Evolutionary conservation across 2,329 filamentous ascomycete genomes (phyloP).

Genomic region (Trichoderma brevicompactum): DNA sequence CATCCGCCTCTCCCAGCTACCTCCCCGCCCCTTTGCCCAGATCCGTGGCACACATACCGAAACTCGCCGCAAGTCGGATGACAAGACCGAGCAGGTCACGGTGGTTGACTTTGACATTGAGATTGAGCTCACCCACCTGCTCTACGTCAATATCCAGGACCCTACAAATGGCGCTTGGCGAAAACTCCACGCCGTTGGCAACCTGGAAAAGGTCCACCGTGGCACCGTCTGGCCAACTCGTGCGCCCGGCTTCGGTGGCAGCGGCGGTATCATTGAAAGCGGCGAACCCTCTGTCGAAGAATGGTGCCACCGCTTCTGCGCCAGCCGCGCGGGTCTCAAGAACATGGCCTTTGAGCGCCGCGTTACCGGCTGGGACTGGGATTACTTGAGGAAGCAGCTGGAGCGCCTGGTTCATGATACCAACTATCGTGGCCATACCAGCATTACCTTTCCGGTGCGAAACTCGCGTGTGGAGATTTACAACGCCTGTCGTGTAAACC

Average conservation of each 20-base stretch:
- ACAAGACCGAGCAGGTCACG: conserved; percentile 50
- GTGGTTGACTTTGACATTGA: conserved; percentile 64
- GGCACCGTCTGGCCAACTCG: conserved; percentile 62
- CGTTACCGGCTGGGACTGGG: conserved; percentile 65
- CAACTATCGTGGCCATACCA: conserved; percentile 67
- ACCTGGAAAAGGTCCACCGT: conserved; percentile 65
- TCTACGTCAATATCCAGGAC: conserved; percentile 52
- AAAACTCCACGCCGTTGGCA: conserved; percentile 56
- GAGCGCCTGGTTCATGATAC: conserved; percentile 63
- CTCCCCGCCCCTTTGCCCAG: conserved; percentile 58
- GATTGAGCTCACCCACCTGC: conserved; percentile 62
- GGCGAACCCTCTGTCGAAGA: conserved; percentile 47
- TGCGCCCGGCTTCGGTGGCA: conserved; percentile 50
- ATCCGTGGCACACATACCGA: conserved; percentile 59
- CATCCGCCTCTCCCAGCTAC: conserved; percentile 48
- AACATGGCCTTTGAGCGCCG: conserved; percentile 56
- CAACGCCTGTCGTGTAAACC: conserved; percentile 64
- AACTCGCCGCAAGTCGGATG: conserved; percentile 36
- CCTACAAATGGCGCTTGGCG: conserved; percentile 45
- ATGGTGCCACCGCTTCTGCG: conserved; percentile 73
- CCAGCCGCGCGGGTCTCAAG: conserved; percentile 61
- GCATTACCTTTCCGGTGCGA: conserved; percentile 62
- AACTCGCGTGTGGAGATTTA: conserved; percentile 65
- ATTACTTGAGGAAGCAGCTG: conserved; percentile 56
- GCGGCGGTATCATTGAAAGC: conserved; percentile 37